Conservation (phyloP, 202 grass and related monocot species). For the Miscanthus sacchariflorus region DNA sequence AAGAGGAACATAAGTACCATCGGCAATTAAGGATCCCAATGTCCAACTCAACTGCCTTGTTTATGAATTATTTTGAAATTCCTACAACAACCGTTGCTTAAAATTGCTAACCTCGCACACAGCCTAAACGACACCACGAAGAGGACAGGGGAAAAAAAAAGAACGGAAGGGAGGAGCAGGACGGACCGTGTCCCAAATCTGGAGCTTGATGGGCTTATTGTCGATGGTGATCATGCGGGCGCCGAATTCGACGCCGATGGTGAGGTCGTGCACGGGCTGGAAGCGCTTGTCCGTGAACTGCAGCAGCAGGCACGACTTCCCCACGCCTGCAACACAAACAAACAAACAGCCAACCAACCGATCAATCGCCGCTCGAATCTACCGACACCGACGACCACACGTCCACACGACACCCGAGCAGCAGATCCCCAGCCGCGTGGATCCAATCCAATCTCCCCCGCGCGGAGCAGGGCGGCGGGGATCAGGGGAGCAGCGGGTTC, state of each 20-base stretch:
- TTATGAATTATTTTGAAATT: background rate
- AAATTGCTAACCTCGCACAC: background rate
- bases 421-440: background rate
- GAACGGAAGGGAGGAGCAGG: background rate
- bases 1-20: background rate
- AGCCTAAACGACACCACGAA: background rate
- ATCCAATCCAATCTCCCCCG: conserved; percentile 6
- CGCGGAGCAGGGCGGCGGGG: background rate
- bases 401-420: background rate
- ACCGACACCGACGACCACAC: background rate
- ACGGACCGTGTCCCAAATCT: conserved; percentile 81
- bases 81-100: background rate
- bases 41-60: background rate
- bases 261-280: conserved; percentile 76
- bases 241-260: conserved; percentile 79
- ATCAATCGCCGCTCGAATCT: background rate
- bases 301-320: conserved; percentile 75
- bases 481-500: background rate
- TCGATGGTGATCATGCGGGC: conserved; percentile 82
- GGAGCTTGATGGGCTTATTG: conserved; percentile 78
- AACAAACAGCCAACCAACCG: background rate
- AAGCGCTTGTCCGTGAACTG: conserved; percentile 80
- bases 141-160: background rate
- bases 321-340: conserved; percentile 52
- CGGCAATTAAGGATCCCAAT: background rate